Base-by-base conservation (phyloP, 2,329 filamentous ascomycete species). In the Sarocladium strictum region DNA sequence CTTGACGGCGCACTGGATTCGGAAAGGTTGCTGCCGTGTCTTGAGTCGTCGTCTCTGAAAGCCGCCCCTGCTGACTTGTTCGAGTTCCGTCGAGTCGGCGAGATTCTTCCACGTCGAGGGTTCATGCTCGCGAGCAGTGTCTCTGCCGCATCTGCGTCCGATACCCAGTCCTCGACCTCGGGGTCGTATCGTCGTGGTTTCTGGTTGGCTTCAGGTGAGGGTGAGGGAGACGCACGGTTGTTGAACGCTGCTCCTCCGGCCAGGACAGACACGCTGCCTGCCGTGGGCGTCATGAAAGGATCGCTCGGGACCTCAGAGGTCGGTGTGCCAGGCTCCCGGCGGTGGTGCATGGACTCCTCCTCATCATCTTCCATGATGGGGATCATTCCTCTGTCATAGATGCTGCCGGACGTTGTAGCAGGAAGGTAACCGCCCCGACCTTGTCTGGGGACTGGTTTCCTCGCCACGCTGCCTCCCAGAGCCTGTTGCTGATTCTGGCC, bases 351-450 rank as follows among this genome's bases (percentile, higher is more conserved):
- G 5, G 23, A 11, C 6, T 75, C 76, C 29, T 82, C 79, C 58
- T 83, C 80, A 37, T 81, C 80, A 9, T 78, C 79, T 58, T 84
- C 80, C 59, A 80, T 75, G 56, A 84, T 84, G 1, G 80, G 80
- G 58, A 82, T 78, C 58, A 84, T 83, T 2, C 58, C 33, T 50
- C 41, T 1, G 29, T 35, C 32, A 26, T 29, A n/a, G 35, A 9
- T 5, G 12, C 17, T 15, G 10, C 15, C 62, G 60, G 14, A 59
- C 58, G n/a, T 68, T 63, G 43, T 64, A 63, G 68, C 62, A n/a
- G 68, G 64, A 56, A 64, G 59, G 55, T 72, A 68, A 37, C 67
- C 65, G 54, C 64, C 61, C 38, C 67, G 57, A 12, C 64, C 58
- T 15, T 61, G 61, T 52, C 66, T 62, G 19, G 64, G 57, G 50